Conservation (phyloP, 2,329 filamentous ascomycete genomes). For the Ustulina deusta region DNA sequence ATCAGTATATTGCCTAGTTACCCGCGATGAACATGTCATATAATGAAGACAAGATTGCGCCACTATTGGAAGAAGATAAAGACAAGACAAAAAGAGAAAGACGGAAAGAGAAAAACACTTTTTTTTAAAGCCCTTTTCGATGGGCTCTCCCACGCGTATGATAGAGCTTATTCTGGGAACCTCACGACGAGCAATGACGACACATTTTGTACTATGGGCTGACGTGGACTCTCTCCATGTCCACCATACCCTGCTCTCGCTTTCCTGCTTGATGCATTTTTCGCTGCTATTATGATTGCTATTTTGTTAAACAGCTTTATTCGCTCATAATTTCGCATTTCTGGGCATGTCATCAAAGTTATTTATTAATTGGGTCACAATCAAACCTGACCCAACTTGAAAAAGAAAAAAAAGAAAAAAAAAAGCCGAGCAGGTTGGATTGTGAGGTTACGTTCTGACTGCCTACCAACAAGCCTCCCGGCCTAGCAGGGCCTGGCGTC, state of each 20-base stretch:
- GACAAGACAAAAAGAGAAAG: slow-evolving; percentile 24
- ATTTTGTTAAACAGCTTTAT: slow-evolving; percentile 5
- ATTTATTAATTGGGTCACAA: slow-evolving; percentile 15
- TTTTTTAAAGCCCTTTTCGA: neutral
- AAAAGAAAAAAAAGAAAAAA: slow-evolving; percentile 10
- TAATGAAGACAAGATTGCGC: neutral
- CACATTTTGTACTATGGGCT: slow-evolving; percentile 8
- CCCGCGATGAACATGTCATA: neutral
- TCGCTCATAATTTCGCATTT: slow-evolving; percentile 19
- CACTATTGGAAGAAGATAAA: slow-evolving; percentile 26
- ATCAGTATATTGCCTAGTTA: slow-evolving; percentile 45
- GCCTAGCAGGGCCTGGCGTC: neutral
- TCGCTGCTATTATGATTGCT: neutral
- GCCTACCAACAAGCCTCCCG: neutral
- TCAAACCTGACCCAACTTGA: slow-evolving; percentile 4
- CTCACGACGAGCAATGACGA: slow-evolving; percentile 10
- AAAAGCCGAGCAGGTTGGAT: slow-evolving; percentile 12
- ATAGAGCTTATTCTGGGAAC: neutral
- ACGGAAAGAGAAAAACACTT: slow-evolving; percentile 6
- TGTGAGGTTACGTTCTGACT: slow-evolving; percentile 32
- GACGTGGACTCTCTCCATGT: neutral
- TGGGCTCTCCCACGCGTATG: neutral
- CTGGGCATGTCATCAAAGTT: neutral
- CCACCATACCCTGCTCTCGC: neutral
- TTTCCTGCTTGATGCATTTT: neutral